phyloP scores from a whole-genome alignment of 1,284 basidiomycete genomes.

The Fomitopsis schrenkii region DNA sequence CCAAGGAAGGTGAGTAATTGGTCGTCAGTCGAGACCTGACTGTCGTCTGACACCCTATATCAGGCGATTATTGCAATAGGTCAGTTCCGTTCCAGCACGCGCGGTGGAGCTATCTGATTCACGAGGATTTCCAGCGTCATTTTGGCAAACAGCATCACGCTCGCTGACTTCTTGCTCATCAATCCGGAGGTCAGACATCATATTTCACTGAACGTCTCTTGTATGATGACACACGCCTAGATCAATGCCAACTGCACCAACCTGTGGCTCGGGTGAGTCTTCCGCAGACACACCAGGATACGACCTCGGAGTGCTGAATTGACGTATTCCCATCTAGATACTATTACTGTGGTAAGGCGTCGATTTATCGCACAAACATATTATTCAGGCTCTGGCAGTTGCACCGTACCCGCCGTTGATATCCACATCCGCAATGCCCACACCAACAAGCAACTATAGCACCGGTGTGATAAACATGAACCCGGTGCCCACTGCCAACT shows the following conservation, averaged over 20 bases:
- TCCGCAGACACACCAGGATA: too few species aligned
- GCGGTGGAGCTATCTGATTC: too few species aligned
- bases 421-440: not conserved
- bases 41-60: not conserved
- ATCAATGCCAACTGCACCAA: not conserved
- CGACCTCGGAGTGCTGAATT: too few species aligned
- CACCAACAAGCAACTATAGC: not conserved
- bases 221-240: not conserved
- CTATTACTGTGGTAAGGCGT: not conserved
- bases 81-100: not conserved
- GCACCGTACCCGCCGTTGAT: not conserved
- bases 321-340: not conserved
- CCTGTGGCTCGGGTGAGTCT: not conserved
- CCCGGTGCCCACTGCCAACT: not conserved
- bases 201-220: not conserved
- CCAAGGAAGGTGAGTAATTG: not conserved
- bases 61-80: not conserved
- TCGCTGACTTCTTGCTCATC: not conserved
- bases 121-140: not conserved
- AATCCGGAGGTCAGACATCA: not conserved
- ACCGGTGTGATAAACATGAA: not conserved
- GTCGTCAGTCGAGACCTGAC: not conserved
- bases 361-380: not conserved
- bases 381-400: not conserved
- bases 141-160: not conserved